Evolutionary conservation across 176 grass and related monocot genomes (phyloP).

Genomic region (Avena eriantha): DNA sequence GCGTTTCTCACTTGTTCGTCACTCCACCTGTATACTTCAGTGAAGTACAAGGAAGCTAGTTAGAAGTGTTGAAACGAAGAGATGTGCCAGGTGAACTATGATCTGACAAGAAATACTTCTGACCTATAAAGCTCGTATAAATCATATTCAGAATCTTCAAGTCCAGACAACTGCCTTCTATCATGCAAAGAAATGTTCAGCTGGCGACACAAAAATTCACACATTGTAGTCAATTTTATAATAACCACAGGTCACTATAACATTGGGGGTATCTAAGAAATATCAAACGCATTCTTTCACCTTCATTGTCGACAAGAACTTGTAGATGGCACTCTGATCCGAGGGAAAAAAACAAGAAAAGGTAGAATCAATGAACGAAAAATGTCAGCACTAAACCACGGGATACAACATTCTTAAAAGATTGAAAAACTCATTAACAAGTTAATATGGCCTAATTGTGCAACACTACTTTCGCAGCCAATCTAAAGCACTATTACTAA

Average conservation of each 20-base stretch:
- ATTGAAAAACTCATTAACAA: not conserved
- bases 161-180: constrained; percentile 71
- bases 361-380: constrained; percentile 32
- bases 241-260: constrained; percentile 22
- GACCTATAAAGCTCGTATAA: constrained; percentile 50
- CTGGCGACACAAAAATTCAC: constrained; percentile 54
- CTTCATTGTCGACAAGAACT: constrained; percentile 77
- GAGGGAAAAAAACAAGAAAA: constrained; percentile 22
- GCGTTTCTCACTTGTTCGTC: constrained; percentile 69
- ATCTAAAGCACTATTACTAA: constrained; percentile 23
- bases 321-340: constrained; percentile 78
- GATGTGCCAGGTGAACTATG: constrained; percentile 8
- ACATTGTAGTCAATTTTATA: constrained; percentile 40
- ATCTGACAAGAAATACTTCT: constrained; percentile 32
- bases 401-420: constrained; percentile 8
- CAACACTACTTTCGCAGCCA: not conserved
- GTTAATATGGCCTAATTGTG: constrained; percentile 12
- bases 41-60: constrained; percentile 40
- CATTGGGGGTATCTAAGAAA: constrained; percentile 37
- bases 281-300: constrained; percentile 46
- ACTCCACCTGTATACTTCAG: constrained; percentile 64
- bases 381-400: constrained; percentile 29
- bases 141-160: constrained; percentile 48
- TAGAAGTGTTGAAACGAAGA: constrained; percentile 12
- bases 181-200: constrained; percentile 73